Base-by-base conservation (phyloP, 495 filamentous ascomycete species). In the Neurospora terricola region DNA sequence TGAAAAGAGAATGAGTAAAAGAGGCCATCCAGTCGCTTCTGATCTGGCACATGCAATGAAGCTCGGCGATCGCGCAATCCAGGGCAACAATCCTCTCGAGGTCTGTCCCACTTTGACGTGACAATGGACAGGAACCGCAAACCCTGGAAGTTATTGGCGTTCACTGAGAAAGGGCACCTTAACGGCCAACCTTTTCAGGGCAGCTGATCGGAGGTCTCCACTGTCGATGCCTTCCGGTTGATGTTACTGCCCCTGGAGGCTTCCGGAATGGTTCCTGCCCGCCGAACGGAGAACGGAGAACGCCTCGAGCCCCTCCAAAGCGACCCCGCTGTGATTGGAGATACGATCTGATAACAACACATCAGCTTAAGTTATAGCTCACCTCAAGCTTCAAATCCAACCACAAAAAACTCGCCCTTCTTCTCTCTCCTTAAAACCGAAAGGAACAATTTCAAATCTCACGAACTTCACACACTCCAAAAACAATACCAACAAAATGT, bases 401-500 rank as follows among this genome's bases (percentile, higher is more conserved):
- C 3, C 7, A 34, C 12, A 34, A 62, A 1, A 30, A 16, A 34
- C 7, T 66, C 27, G 3, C 27, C 4, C 54, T 16, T 62, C 48
- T 34, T 1, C 5, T 62, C 7, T 30, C 5, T 5, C 4, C 54
- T 34, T 3, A 34, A 59, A 66, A 16, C 21, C 30, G 30, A 34
- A 34, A 34, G 30, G 34, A 54, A 23, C 23, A 14, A 62, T 1
- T 7, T 38, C 37, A 14, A 39, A 62, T 30, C 68, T 27, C 11
- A 59, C 21, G 48, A 70, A 69, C 36, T 74, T 39, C 21, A 36
- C 38, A 34, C 37, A 59, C 34, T 34, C 69, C 14, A 62, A 66
- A 37, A 16, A 38, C 27, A 59, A 12, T 12, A 59, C 45, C 54
- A 66, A 18, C 76, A 88, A 78, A 81, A 94, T 94, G 93, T 81